Base-by-base conservation (phyloP, 805 yeast genomes). In the Hanseniaspora pseudoguilliermondii region DNA sequence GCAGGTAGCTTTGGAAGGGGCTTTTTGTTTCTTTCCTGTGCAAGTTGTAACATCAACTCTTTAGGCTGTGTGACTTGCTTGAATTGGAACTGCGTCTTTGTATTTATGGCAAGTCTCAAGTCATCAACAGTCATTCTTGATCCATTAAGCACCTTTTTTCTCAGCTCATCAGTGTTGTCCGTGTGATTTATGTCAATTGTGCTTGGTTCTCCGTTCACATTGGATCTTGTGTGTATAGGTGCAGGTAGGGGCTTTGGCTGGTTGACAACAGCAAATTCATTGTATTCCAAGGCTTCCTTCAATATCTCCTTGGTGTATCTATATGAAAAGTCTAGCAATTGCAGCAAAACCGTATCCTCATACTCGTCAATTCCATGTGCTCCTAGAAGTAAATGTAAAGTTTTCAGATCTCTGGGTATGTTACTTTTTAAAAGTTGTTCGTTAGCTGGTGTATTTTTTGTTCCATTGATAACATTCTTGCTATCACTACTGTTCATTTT, bases 321-420 rank as follows among this genome's bases (percentile, higher is more conserved):
- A 69, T 86, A 84, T 15, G 98, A 97, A 73, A 93, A 93, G 67
- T 93, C 98, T 95, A 95, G 88, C 57, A 93, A 74, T 67, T 93
- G 97, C 25, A 95, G 69, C 0, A 97, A 96, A 3, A 93, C 97
- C 57, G 89, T 95, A 65, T 93, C 97, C 67, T 93, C 96, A 69
- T 91, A 93, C 58, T 84, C 80, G 57, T 84, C 86, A 29, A 93
- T 86, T 1, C 95, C 90, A 71, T 91, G 95, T 0, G 97, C 85
- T 16, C 97, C 97, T 64, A 93, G 79, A 36, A 93, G 84, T 66
- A 93, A 73, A 66, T 91, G 97, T 48, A 93, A 72, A 59, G 95
- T 76, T 58, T 97, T 77, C 44, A 91, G 97, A 67, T 93, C 98
- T 58, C 97, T 73, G 1, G 98, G 98, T 23, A 64, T 64, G 29